A percentile compares a stretch with the other conserved stretches of the same genome.
Evolutionary conservation across 2,329 filamentous ascomycete species (phyloP).

Genomic region (Achaetomium macrosporum): DNA sequence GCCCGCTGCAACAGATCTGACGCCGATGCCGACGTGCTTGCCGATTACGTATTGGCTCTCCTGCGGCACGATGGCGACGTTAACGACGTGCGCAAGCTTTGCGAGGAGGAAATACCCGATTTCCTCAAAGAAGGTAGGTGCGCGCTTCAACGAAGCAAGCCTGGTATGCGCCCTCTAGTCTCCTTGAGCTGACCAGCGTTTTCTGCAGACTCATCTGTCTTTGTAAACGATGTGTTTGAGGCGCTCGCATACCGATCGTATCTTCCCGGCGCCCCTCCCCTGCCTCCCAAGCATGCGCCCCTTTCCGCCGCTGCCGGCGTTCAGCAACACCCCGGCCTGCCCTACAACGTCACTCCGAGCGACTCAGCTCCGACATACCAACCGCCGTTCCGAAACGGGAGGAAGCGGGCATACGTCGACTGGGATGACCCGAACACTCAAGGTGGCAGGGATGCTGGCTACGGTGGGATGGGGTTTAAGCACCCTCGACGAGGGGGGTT

Average conservation of each 20-base stretch:
- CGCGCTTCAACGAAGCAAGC: background rate
- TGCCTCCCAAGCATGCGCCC: slow-evolving; percentile 25
- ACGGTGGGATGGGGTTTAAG: slow-evolving; percentile 48
- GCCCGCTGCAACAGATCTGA: slow-evolving; percentile 53
- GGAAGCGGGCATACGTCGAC: slow-evolving; percentile 54
- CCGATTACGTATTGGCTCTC: slow-evolving; percentile 77
- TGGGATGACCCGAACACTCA: slow-evolving; percentile 37
- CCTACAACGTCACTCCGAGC: slow-evolving; percentile 20
- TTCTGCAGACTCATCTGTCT: slow-evolving; percentile 48
- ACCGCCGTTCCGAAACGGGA: slow-evolving; percentile 23
- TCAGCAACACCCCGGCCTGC: slow-evolving; percentile 16
- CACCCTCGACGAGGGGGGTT: slow-evolving; percentile 51
- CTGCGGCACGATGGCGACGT: slow-evolving; percentile 63
- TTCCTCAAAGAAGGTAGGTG: slow-evolving; percentile 65
- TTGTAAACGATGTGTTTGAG: slow-evolving; percentile 66
- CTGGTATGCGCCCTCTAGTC: background rate
- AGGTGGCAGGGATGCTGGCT: slow-evolving; percentile 26
- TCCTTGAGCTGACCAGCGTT: background rate
- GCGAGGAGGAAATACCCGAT: slow-evolving; percentile 66
- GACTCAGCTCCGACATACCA: slow-evolving; percentile 1
- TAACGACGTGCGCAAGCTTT: slow-evolving; percentile 59
- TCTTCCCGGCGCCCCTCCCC: slow-evolving; percentile 48
- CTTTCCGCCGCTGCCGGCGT: slow-evolving; percentile 15
- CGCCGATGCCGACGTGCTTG: slow-evolving; percentile 73
- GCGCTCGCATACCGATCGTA: slow-evolving; percentile 59